Base-by-base conservation (phyloP, 2,329 filamentous ascomycete genomes). In the Colletotrichum navitas region DNA sequence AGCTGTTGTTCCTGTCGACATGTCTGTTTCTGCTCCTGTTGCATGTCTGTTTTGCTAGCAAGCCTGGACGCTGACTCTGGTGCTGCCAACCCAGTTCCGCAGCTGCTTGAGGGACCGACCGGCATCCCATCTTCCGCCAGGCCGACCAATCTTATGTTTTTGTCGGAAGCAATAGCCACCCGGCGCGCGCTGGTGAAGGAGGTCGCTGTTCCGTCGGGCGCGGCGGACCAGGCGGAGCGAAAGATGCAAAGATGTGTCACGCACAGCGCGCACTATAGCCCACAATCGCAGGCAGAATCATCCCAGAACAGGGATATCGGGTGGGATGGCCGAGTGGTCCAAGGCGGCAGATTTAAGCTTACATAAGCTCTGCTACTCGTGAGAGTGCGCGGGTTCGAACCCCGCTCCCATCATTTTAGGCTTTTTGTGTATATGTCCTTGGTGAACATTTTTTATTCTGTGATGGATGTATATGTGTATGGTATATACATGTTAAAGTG, bases 291-390 rank as follows among this genome's bases (percentile, higher is more conserved):
- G 0, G 0, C 5, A 1, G 18, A 12, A 0, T 26, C 26, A 59
- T 26, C 66, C 61, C 43, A 65, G 59, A 54, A 16, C 39, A 45
- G 16, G 12, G 29, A 5, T 6, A 24, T 1, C 5, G 21, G 68
- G 68, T 71, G 68, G 68, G 59, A 71, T 71, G 68, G 68, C 68
- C 68, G 68, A 71, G 68, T 71, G 68, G 68, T 71, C 68, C 26
- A 71, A 68, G 68, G 68, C 68, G 68, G 60, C 68, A 71, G 68
- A 71, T 63, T 71, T 71, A 71, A 71, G 68, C 59, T 71, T 65
- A 71, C 54, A 55, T 71, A 71, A 71, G 68, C 59, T 71, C 68
- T 71, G 68, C 63, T 71, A 68, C 64, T 68, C 68, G 68, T 58
- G 58, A 68, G 68, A 63, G 65, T 68, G 68, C 68, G 65, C 59